phyloP scores from a whole-genome alignment of 2,329 filamentous ascomycete species.

The Ophiocordyceps polyrhachis-furcata region DNA sequence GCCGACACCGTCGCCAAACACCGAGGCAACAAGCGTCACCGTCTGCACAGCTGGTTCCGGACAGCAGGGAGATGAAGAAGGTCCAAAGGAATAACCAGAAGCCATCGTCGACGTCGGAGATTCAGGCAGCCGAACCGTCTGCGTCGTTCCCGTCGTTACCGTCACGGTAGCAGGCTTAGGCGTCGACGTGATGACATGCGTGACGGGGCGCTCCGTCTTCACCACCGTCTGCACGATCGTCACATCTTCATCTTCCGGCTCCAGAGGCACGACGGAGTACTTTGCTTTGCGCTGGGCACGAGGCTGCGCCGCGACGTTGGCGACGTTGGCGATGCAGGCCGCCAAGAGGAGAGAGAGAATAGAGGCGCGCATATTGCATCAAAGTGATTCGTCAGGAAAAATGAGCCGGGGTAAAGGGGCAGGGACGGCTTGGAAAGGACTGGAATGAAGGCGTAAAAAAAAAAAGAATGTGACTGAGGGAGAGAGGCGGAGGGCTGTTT shows the following conservation, averaged over 20 bases:
- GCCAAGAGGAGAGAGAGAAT: slow-evolving; percentile 7
- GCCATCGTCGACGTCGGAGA: not conserved
- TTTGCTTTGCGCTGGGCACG: slow-evolving; percentile 8
- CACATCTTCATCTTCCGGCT: slow-evolving; percentile 13
- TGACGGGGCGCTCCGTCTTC: slow-evolving; percentile 10
- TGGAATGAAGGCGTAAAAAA: not conserved
- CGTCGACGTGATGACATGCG: slow-evolving; percentile 10
- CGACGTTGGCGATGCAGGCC: slow-evolving; percentile 10
- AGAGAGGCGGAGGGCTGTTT: not conserved
- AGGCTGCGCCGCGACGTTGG: slow-evolving; percentile 7
- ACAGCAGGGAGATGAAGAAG: not conserved
- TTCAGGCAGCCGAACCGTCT: not conserved
- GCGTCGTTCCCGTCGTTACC: slow-evolving; percentile 3
- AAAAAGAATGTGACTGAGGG: not conserved
- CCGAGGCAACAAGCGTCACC: not conserved
- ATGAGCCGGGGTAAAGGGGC: not conserved
- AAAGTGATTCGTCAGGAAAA: not conserved
- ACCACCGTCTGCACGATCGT: slow-evolving; percentile 18
- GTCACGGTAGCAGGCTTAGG: slow-evolving; percentile 11
- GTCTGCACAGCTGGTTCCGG: not conserved
- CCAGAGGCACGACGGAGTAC: slow-evolving; percentile 21
- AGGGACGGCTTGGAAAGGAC: not conserved
- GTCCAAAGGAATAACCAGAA: not conserved
- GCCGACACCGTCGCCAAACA: not conserved
- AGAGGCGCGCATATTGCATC: not conserved